phyloP scores from a whole-genome alignment of 805 yeast species.

The Saccharomycopsis fermentans region DNA sequence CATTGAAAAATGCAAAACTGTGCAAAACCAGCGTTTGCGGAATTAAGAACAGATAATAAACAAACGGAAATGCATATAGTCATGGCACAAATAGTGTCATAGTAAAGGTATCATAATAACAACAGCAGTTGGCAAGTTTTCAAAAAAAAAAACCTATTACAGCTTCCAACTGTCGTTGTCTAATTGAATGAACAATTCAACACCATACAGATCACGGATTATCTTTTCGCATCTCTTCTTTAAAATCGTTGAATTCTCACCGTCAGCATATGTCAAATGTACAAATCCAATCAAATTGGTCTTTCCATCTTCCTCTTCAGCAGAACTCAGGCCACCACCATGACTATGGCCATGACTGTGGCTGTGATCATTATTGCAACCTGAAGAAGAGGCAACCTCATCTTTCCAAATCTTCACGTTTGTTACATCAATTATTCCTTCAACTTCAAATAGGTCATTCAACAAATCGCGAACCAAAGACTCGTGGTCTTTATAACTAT shows the following conservation, averaged over 20 bases:
- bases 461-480: conserved; percentile 45
- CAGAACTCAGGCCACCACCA: conserved; percentile 18
- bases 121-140: too few relatives aligned
- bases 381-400: conserved; percentile 3
- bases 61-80: too few relatives aligned
- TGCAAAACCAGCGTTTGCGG: too few relatives aligned
- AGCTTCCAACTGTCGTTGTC: conserved; percentile 15
- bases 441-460: conserved; percentile 50
- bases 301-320: conserved; percentile 19
- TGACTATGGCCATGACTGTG: conserved; percentile 25
- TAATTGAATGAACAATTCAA: conserved; percentile 16
- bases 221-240: conserved; percentile 50
- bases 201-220: conserved; percentile 25
- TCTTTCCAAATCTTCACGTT: conserved; percentile 88
- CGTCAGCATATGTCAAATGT: conserved; percentile 63
- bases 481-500: conserved; percentile 10
- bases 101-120: not conserved
- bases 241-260: conserved; percentile 53
- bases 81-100: too few relatives aligned
- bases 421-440: conserved; percentile 77
- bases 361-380: conserved; percentile 16
- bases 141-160: not conserved
- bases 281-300: conserved; percentile 58
- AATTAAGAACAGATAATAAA: too few relatives aligned
- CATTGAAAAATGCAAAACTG: too few relatives aligned